Conservation (phyloP, 495 filamentous ascomycete species). For the Xylaria flabelliformis region DNA sequence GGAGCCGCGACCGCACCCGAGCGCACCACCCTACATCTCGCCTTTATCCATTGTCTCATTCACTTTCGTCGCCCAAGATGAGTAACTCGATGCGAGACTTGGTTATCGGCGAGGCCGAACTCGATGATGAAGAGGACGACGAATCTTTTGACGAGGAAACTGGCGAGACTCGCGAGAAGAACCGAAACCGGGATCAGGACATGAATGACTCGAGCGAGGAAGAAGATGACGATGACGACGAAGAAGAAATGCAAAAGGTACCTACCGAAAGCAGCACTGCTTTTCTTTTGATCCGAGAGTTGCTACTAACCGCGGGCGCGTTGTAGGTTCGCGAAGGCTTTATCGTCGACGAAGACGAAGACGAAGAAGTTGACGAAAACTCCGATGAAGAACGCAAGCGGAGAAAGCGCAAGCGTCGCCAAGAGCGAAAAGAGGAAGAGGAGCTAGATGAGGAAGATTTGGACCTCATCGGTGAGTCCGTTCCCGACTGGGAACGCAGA, state of each 20-base stretch:
- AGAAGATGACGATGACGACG: slow-evolving; percentile 93
- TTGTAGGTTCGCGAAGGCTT: slow-evolving; percentile 87
- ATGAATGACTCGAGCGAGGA: slow-evolving; percentile 95
- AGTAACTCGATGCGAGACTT: slow-evolving; percentile 71
- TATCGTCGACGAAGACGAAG: slow-evolving; percentile 93
- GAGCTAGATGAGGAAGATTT: slow-evolving; percentile 94
- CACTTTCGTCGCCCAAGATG: slow-evolving; percentile 55
- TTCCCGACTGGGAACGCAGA: slow-evolving; percentile 70
- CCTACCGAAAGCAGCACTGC: slow-evolving; percentile 30
- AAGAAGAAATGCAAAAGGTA: slow-evolving; percentile 70
- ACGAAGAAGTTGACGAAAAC: slow-evolving; percentile 71
- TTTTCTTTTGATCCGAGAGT: background rate
- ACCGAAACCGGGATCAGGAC: slow-evolving; percentile 50
- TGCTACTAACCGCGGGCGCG: slow-evolving; percentile 17
- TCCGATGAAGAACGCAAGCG: slow-evolving; percentile 65
- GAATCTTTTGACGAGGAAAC: slow-evolving; percentile 85
- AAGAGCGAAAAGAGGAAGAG: slow-evolving; percentile 85
- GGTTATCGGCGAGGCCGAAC: slow-evolving; percentile 81
- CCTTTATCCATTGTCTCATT: background rate
- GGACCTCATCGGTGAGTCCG: slow-evolving; percentile 85
- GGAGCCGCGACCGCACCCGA: background rate
- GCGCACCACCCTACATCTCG: background rate
- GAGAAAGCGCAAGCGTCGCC: slow-evolving; percentile 70
- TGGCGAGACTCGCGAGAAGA: slow-evolving; percentile 60
- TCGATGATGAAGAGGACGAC: slow-evolving; percentile 91